Conservation (phyloP, 768 basidiomycete genomes). For the Xerocomus spinulosus region DNA sequence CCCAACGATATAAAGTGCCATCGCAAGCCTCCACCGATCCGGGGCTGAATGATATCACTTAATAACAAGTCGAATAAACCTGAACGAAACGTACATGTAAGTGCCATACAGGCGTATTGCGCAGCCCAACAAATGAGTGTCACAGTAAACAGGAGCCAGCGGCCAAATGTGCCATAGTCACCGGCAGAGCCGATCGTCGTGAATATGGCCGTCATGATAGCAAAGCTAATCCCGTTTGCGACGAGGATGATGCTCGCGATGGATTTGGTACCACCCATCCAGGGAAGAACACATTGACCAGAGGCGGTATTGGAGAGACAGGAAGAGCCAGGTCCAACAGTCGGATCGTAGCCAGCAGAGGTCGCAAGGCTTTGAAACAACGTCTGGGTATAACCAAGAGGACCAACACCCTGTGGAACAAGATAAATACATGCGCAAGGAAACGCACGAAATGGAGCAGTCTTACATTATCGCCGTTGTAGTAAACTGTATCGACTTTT, state of each 20-base stretch:
- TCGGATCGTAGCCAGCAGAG: conserved; percentile 70
- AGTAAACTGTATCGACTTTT: conserved; percentile 51
- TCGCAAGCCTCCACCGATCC: conserved; percentile 66
- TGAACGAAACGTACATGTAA: conserved; percentile 49
- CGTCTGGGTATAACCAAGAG: conserved; percentile 64
- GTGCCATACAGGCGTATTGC: conserved; percentile 71
- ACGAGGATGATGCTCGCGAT: conserved; percentile 75
- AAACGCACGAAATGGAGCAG: neutral
- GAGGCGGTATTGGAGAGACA: conserved; percentile 56
- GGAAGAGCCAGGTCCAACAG: conserved; percentile 63
- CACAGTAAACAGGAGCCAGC: conserved; percentile 68
- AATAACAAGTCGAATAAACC: neutral
- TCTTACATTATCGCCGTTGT: conserved; percentile 75
- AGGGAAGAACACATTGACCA: conserved; percentile 74
- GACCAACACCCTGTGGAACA: conserved; percentile 57
- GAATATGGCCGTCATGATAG: conserved; percentile 76
- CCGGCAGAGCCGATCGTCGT: conserved; percentile 60
- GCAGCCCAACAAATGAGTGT: conserved; percentile 78
- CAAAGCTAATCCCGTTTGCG: conserved; percentile 72
- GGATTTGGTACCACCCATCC: conserved; percentile 67
- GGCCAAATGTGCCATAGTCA: conserved; percentile 51
- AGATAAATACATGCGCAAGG: neutral
- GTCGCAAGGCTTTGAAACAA: conserved; percentile 69
- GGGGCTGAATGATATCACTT: conserved; percentile 40
- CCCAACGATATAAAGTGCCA: conserved; percentile 75